Evolutionary conservation across 169 alveolate genomes (phyloP), one percentile per base, ranked within the genome.

Genomic region (Besnoitia besnoiti): DNA sequence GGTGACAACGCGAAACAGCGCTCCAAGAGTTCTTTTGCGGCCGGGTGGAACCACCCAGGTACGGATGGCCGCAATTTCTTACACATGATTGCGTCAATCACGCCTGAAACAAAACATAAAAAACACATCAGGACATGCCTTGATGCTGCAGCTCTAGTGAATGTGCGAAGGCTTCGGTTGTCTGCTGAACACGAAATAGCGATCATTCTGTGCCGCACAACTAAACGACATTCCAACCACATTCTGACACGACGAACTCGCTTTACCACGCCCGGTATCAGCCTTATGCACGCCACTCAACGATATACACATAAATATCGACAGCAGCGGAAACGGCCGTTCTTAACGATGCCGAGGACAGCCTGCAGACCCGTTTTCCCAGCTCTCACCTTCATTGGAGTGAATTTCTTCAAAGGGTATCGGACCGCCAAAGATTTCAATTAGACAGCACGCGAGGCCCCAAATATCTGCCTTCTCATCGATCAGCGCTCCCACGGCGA

Each of bases 381-480:
- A 55, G 10, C 44, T 24, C 77, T 55, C 91, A 93, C 95, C 97
- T 44, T 95, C 96, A 67, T 95, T 95, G 27, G 95, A 89, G 75
- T 91, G 94, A 77, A 90, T 93, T 46, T 96, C 96, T 73, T 95
- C 96, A 85, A 95, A 96, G 7, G 98, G 98, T 82, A 96, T 95
- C 47, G 96, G 97, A 21, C 95, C 97, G 30, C 96, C 97, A 44
- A 96, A 93, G 75, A 96, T 95, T 88, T 96, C 98, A 49, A 96
- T 93, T 16, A 96, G 95, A 67, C 98, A 96, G 92, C 98, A 96
- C 44, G 96, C 97, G 67, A 95, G 89, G 24, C 97, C 96, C 98
- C 98, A 96, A 33, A 95, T 90, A 80, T 96, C 98, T 10, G 96
- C 94, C 55, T 96, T 96, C 90, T 96, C 97, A 62, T 94, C 94